Percentiles rank a stretch among this genome's conserved stretches.
phyloP scores from a whole-genome alignment of 1,139 yeast species.

The Hyphopichia khmerensis region DNA sequence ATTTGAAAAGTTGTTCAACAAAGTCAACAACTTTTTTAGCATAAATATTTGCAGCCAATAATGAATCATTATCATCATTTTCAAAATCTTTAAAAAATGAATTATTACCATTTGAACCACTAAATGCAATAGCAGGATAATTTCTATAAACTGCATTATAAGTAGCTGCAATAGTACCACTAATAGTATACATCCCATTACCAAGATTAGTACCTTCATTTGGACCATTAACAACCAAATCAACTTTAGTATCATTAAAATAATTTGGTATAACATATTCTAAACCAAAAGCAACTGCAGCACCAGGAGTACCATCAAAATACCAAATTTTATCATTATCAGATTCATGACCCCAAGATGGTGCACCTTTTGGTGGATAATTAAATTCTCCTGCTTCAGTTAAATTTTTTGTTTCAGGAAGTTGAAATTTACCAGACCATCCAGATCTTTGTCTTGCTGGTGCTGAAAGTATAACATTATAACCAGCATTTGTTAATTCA shows the following conservation, averaged over 20 bases:
- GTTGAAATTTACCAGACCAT: slow-evolving; percentile 52
- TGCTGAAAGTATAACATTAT: slow-evolving; percentile 54
- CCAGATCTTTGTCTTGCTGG: slow-evolving; percentile 63
- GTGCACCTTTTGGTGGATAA: slow-evolving; percentile 42
- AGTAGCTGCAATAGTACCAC: slow-evolving; percentile 49
- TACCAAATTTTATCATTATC: slow-evolving; percentile 46
- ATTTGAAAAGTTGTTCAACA: slow-evolving; percentile 31
- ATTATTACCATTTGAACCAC: slow-evolving; percentile 45
- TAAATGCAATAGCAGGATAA: slow-evolving; percentile 44
- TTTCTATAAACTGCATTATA: slow-evolving; percentile 44
- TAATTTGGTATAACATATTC: slow-evolving; percentile 40
- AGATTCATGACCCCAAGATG: slow-evolving; percentile 48
- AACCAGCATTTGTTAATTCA: slow-evolving; percentile 54
- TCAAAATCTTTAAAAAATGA: slow-evolving; percentile 40
- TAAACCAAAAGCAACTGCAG: slow-evolving; percentile 43
- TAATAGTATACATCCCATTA: slow-evolving; percentile 39
- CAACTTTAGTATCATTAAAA: slow-evolving; percentile 34
- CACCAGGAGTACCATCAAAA: slow-evolving; percentile 50
- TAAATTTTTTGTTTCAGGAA: slow-evolving; percentile 43
- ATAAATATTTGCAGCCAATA: slow-evolving; percentile 34
- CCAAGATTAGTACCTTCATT: slow-evolving; percentile 47
- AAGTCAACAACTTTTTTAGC: slow-evolving; percentile 31
- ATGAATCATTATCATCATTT: slow-evolving; percentile 24
- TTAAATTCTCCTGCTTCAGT: slow-evolving; percentile 41
- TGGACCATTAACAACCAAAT: slow-evolving; percentile 48